phyloP scores from a whole-genome alignment of 2,329 filamentous ascomycete genomes.

The Aspergillus quadrilineatus region DNA sequence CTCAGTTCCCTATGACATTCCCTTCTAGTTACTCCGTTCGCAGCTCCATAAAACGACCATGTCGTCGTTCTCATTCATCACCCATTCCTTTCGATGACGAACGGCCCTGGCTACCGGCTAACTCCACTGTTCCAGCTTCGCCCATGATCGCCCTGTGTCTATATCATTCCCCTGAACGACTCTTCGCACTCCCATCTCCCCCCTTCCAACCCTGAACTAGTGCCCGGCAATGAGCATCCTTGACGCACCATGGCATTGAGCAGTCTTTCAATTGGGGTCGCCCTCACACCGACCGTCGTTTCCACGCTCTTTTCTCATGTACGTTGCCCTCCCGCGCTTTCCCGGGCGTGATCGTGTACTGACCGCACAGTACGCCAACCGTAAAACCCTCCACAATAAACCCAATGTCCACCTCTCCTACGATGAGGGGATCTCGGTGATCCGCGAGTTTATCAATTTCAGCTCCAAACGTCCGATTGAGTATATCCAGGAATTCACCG shows the following conservation, averaged over 20 bases:
- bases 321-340: conserved; percentile 37
- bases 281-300: conserved; percentile 83
- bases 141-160: neutral
- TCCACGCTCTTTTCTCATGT: conserved; percentile 86
- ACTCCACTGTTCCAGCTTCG: conserved; percentile 3
- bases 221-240: neutral
- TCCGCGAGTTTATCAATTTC: conserved; percentile 81
- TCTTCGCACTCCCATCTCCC: neutral
- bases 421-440: conserved; percentile 83
- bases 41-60: neutral
- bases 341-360: neutral
- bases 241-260: conserved; percentile 61
- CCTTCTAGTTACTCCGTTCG: neutral
- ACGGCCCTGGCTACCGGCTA: neutral
- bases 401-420: conserved; percentile 91
- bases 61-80: neutral
- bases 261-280: conserved; percentile 76
- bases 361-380: conserved; percentile 69
- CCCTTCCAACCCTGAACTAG: neutral
- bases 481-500: conserved; percentile 86
- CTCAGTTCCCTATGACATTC: neutral
- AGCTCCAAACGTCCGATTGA: conserved; percentile 89
- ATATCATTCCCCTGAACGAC: neutral
- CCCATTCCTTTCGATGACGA: neutral
- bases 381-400: conserved; percentile 70